A percentile compares a stretch with the other conserved stretches of the same genome.
phyloP scores from a whole-genome alignment of 2,329 filamentous ascomycete species.

The Pseudopyricularia javanii region DNA sequence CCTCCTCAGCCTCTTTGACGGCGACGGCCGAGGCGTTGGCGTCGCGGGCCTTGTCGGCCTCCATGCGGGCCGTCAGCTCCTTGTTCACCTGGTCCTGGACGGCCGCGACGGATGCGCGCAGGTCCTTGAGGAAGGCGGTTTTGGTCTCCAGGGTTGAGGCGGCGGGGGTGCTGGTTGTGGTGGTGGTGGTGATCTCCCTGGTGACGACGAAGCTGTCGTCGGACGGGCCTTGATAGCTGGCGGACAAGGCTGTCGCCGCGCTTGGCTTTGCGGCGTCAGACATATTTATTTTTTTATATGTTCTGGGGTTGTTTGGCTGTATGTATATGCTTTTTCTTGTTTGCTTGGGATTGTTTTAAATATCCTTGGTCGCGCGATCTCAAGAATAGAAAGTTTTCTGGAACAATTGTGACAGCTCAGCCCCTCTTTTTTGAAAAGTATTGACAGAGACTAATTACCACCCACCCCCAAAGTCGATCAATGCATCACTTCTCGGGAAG shows the following conservation, averaged over 20 bases:
- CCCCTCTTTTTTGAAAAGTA: too few species aligned
- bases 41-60: slow-evolving; percentile 49
- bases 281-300: not conserved
- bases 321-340: too few species aligned
- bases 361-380: too few species aligned
- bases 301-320: not conserved
- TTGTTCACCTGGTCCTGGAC: slow-evolving; percentile 59
- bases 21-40: slow-evolving; percentile 13
- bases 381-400: too few species aligned
- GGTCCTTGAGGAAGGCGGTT: slow-evolving; percentile 43
- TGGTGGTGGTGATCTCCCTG: slow-evolving; percentile 17
- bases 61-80: slow-evolving; percentile 64
- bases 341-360: too few species aligned
- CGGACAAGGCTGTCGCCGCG: slow-evolving; percentile 20
- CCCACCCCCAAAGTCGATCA: too few species aligned
- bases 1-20: slow-evolving; percentile 45
- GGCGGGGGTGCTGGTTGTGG: not conserved
- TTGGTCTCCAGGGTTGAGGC: slow-evolving; percentile 29
- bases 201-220: slow-evolving; percentile 33
- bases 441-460: too few species aligned
- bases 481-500: too few species aligned
- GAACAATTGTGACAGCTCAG: too few species aligned
- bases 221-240: slow-evolving; percentile 40
- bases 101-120: slow-evolving; percentile 42
- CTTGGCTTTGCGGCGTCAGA: not conserved